A percentile compares a stretch with the other conserved stretches of the same genome.
These are phyloP conservation scores for Mallotus repandus DNA, from an alignment of 441 rosid genomes.

Conservation along the genomic window DNA sequence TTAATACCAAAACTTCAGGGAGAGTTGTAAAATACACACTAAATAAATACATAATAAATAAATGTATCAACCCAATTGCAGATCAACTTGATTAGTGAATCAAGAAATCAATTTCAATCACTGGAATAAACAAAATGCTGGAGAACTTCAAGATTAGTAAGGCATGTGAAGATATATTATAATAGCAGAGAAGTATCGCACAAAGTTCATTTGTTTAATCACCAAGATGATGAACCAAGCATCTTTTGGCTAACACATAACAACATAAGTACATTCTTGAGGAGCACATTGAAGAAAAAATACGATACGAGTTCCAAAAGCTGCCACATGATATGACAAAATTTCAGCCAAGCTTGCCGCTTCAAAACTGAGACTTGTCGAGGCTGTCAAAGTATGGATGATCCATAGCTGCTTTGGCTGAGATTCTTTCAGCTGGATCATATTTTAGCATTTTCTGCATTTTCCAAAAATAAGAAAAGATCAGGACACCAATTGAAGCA, in stretches of 20 bases:
- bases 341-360: neutral
- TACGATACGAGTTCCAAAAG: neutral
- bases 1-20: too few species aligned
- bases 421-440: conserved; percentile 84
- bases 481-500: conserved; percentile 4
- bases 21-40: too few species aligned
- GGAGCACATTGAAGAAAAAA: neutral
- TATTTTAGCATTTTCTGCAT: conserved; percentile 80
- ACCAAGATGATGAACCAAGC: conserved; percentile 57
- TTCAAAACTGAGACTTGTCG: conserved; percentile 90
- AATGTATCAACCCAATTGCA: too few species aligned
- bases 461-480: conserved; percentile 15
- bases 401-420: conserved; percentile 86
- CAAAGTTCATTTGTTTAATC: conserved; percentile 25
- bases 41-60: too few species aligned
- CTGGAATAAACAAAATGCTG: neutral
- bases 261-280: neutral
- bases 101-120: neutral
- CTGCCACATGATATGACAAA: neutral
- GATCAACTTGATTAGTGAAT: too few species aligned
- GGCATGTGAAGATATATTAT: neutral
- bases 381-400: conserved; percentile 88
- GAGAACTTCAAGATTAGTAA: neutral
- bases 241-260: neutral
- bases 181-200: neutral